These are phyloP conservation scores for Cadophora sp. DNA, from an alignment of 2,329 filamentous ascomycete genomes.

Conservation along the genomic window DNA sequence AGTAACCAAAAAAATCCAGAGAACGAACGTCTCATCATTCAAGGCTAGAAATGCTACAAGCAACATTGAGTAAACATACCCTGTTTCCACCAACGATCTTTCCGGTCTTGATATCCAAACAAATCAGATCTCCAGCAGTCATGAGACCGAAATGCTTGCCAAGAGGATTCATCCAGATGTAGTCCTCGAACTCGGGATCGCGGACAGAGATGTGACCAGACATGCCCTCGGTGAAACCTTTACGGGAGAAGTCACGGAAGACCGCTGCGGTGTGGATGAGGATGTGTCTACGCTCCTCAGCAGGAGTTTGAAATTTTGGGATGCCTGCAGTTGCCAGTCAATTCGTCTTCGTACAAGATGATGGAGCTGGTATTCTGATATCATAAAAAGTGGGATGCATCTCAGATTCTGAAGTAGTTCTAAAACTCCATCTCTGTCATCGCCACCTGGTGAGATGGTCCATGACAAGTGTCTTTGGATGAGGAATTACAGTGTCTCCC, in stretches of 20 bases:
- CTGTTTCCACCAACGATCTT: conserved; percentile 68
- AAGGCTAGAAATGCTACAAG: too few relatives aligned
- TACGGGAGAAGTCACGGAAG: conserved; percentile 71
- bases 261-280: conserved; percentile 71
- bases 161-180: conserved; percentile 74
- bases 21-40: not conserved
- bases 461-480: too few relatives aligned
- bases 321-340: conserved; percentile 51
- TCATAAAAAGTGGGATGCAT: too few relatives aligned
- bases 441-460: too few relatives aligned
- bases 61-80: conserved; percentile 31
- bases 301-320: conserved; percentile 59
- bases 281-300: conserved; percentile 67
- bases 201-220: conserved; percentile 71
- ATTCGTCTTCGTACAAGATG: too few relatives aligned
- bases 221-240: conserved; percentile 73
- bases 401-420: too few relatives aligned
- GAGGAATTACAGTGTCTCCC: not conserved
- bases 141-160: conserved; percentile 70
- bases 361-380: too few relatives aligned
- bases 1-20: not conserved
- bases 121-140: conserved; percentile 70
- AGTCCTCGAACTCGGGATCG: conserved; percentile 65
- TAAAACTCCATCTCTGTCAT: too few relatives aligned
- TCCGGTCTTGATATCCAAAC: conserved; percentile 65